These are phyloP conservation scores for Candida dajiaensis DNA, from an alignment of 805 yeast species.

Conservation along the genomic window DNA sequence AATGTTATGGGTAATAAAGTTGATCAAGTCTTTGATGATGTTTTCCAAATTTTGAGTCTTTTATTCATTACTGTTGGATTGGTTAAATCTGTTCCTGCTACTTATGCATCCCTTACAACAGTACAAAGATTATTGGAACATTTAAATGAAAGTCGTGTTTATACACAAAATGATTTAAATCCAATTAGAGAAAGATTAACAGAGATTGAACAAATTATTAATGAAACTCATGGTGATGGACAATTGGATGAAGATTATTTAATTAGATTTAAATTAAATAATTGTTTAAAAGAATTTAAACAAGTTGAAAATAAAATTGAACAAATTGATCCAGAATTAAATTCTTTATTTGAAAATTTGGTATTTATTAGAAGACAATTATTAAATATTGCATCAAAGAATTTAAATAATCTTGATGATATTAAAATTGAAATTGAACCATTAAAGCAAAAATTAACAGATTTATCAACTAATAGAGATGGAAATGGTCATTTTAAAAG, in stretches of 20 bases:
- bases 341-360: conserved; percentile 46
- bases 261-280: conserved; percentile 58
- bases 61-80: conserved; percentile 91
- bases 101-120: conserved; percentile 83
- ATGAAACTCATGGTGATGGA: conserved; percentile 13
- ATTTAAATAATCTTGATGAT: conserved; percentile 14
- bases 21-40: conserved; percentile 78
- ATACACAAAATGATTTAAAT: conserved; percentile 74
- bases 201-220: conserved; percentile 62
- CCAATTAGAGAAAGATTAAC: conserved; percentile 71
- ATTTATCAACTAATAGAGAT: conserved; percentile 45
- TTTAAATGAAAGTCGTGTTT: conserved; percentile 72
- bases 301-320: conserved; percentile 52
- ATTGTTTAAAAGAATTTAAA: conserved; percentile 53
- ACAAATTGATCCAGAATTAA: conserved; percentile 43
- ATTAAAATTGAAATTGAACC: conserved; percentile 26
- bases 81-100: conserved; percentile 87
- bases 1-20: conserved; percentile 36
- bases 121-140: conserved; percentile 82
- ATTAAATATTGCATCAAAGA: conserved; percentile 43
- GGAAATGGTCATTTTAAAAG: conserved; percentile 48
- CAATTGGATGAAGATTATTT: conserved; percentile 52
- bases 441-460: conserved; percentile 33
- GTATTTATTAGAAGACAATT: conserved; percentile 59
- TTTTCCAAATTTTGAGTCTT: conserved; percentile 79